Conservation (phyloP, 257 asterid species). For the Capsicum pubescens region DNA sequence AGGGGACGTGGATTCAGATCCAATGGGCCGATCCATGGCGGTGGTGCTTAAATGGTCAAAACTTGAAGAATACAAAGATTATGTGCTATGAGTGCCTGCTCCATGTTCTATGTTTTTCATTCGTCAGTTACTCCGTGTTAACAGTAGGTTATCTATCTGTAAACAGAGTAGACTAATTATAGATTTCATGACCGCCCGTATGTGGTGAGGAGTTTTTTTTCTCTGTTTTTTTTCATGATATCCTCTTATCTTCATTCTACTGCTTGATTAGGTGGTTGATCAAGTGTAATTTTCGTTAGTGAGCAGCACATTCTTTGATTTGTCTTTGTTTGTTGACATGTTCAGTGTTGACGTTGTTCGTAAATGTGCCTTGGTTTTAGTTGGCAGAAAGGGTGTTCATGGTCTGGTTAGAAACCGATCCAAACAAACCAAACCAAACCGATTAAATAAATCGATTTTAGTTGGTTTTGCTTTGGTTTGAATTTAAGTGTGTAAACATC, state of each 20-base stretch:
- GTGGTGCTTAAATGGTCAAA: conserved; percentile 23
- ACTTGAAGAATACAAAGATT: conserved; percentile 26
- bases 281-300: conserved; percentile 48
- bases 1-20: conserved; percentile 78
- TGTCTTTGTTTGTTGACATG: conserved; percentile 36
- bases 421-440: no score
- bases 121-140: conserved; percentile 8
- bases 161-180: conserved; percentile 51
- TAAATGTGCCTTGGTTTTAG: conserved; percentile 16
- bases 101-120: conserved; percentile 26
- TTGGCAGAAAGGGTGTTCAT: neutral
- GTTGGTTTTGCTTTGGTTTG: no score
- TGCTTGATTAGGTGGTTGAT: conserved; percentile 50
- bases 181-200: conserved; percentile 44
- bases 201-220: conserved; percentile 76
- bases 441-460: no score
- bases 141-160: conserved; percentile 40
- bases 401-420: no score
- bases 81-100: conserved; percentile 35
- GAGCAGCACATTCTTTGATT: conserved; percentile 83
- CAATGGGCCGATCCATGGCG: conserved; percentile 37
- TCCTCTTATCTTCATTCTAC: conserved; percentile 30
- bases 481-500: no score
- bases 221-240: conserved; percentile 32
- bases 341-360: conserved; percentile 4